phyloP scores from a whole-genome alignment of 2,329 filamentous ascomycete genomes.

The Thermoascus crustaceus region DNA sequence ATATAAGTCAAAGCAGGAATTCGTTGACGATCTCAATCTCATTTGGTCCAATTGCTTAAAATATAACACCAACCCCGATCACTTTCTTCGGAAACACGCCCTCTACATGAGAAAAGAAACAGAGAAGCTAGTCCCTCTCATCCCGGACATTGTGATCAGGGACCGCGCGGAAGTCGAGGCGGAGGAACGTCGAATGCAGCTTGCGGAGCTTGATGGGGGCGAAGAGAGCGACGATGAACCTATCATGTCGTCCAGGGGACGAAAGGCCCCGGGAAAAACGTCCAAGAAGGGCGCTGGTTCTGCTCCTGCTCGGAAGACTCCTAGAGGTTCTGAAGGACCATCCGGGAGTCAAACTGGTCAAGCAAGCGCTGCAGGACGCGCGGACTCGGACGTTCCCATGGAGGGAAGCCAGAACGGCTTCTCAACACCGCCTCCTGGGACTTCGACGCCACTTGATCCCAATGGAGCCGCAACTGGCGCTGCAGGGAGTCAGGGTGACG shows the following conservation, averaged over 20 bases:
- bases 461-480: slow-evolving; percentile 57
- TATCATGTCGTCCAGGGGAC: slow-evolving; percentile 93
- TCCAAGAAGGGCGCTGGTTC: slow-evolving; percentile 58
- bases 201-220: slow-evolving; percentile 68
- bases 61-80: slow-evolving; percentile 85
- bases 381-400: slow-evolving; percentile 64
- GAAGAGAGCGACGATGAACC: slow-evolving; percentile 96
- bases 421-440: slow-evolving; percentile 70
- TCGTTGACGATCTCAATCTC: slow-evolving; percentile 83
- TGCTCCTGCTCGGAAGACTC: slow-evolving; percentile 63
- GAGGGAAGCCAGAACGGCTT: slow-evolving; percentile 79
- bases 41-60: slow-evolving; percentile 97
- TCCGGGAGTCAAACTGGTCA: slow-evolving; percentile 48
- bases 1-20: slow-evolving; percentile 88
- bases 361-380: slow-evolving; percentile 41
- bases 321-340: slow-evolving; percentile 69
- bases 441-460: slow-evolving; percentile 64
- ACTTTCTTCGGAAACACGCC: slow-evolving; percentile 84
- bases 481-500: slow-evolving; percentile 64
- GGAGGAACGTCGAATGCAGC: slow-evolving; percentile 71
- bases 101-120: slow-evolving; percentile 96
- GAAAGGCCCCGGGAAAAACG: slow-evolving; percentile 74
- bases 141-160: slow-evolving; percentile 83
- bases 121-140: slow-evolving; percentile 89
- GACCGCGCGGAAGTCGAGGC: slow-evolving; percentile 92